Conservation (phyloP, 2,329 filamentous ascomycete species). For the Nothophaeocryptopus gaeumannii region DNA sequence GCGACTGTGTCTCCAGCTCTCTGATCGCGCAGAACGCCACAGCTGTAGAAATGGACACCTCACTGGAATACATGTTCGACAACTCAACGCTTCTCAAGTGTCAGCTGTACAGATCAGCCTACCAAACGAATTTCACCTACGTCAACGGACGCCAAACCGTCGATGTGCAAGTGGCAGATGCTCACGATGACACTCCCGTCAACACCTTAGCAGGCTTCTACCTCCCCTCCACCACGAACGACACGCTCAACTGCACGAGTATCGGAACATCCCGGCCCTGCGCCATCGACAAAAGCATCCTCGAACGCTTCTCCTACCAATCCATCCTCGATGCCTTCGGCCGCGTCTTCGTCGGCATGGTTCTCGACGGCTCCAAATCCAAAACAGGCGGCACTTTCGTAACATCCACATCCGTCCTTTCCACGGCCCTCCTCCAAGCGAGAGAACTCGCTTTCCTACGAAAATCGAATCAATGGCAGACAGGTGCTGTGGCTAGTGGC, state of each 20-base stretch:
- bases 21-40: too few species aligned
- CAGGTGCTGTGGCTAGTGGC: too few species aligned
- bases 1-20: too few species aligned
- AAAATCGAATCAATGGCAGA: too few species aligned
- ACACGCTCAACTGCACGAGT: too few species aligned
- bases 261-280: too few species aligned
- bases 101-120: constrained; percentile 5
- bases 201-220: constrained; percentile 5
- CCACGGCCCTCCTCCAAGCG: background rate
- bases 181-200: background rate
- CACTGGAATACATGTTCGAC: too few species aligned
- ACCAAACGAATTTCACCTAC: background rate
- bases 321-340: constrained; percentile 6
- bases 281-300: background rate
- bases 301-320: constrained; percentile 1
- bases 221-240: background rate
- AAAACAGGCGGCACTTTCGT: background rate
- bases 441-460: background rate
- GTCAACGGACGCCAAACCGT: constrained; percentile 2
- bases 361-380: background rate
- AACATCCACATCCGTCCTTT: background rate
- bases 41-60: too few species aligned
- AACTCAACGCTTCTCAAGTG: background rate
- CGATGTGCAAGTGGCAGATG: background rate
- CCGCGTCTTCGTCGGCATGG: background rate